Evolutionary conservation across 441 rosid species (phyloP).

Genomic region (Arabidopsis lyrata): DNA sequence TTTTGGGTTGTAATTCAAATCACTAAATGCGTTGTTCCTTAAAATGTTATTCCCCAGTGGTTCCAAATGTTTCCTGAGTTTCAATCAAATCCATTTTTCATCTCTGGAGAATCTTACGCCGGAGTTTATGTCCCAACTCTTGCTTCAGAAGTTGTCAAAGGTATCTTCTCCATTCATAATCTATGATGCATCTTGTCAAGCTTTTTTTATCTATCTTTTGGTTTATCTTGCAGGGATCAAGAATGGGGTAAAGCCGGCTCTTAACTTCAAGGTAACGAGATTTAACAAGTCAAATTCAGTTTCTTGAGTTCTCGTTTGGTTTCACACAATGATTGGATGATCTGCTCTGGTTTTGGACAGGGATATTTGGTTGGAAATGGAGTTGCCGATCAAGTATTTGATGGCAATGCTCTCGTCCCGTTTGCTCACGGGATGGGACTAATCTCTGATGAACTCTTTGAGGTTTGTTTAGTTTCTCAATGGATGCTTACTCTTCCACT

Average conservation of each 20-base stretch:
- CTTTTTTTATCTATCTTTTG: background rate
- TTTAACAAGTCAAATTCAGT: background rate
- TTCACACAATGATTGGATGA: conserved; percentile 6
- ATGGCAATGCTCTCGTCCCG: conserved; percentile 85
- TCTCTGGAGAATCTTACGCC: conserved; percentile 92
- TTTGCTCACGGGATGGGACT: conserved; percentile 94
- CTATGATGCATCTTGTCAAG: background rate
- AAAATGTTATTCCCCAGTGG: conserved; percentile 60
- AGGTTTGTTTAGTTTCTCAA: conserved; percentile 49
- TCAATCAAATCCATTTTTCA: conserved; percentile 78
- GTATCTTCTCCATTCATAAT: conserved; percentile 43
- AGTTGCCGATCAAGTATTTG: conserved; percentile 68
- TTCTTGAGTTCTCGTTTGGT: conserved; percentile 13
- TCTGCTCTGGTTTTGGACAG: conserved; percentile 45
- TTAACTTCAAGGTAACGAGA: conserved; percentile 68
- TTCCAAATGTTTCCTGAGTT: conserved; percentile 76
- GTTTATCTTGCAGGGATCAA: conserved; percentile 34
- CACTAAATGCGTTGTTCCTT: background rate
- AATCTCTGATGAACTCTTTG: conserved; percentile 72
- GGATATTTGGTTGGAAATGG: conserved; percentile 96
- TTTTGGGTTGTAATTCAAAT: background rate
- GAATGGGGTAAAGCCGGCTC: conserved; percentile 59
- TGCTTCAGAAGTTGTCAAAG: conserved; percentile 75
- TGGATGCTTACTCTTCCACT: background rate
- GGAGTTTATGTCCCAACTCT: conserved; percentile 94